Evolutionary conservation across 257 asterid genomes (phyloP), one percentile per base, ranked within the genome.

Genomic region (Fraxinus excelsior): DNA sequence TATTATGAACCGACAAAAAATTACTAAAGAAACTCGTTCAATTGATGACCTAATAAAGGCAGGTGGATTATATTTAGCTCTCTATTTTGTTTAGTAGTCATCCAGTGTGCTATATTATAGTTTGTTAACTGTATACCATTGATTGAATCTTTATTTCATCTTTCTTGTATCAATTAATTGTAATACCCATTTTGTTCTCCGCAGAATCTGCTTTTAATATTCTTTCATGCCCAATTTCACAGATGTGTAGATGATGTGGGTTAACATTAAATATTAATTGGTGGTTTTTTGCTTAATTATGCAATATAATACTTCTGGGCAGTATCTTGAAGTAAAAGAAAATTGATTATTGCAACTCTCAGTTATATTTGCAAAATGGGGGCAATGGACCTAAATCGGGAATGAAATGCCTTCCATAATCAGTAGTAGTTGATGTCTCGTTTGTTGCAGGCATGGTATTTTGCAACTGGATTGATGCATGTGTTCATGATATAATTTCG

Each of bases 21-120:
- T 94, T 80, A 83, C 90, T 78, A 85, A 84, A 83, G 94, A 87
- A 83, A 90, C 99, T 42, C 94, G 25, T 86, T 94, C 99, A 26
- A 85, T 94, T 75, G 98, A 92, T 82, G 98, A 94, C 85, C 87
- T 94, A 76, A 94, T 94, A 78, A 94, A 94, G 99, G 99, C 86
- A 92, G 78, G 97, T 91, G 82, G 65, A 71, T 72, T 72, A 73
- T 60, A 64, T 83, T 81, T 77, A 67, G 67, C 76, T 37, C 62
- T 79, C 68, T 71, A 60, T 35, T 56, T 25, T 23, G 67, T 72
- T 18, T 25, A 62, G 35, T 13, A 16, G 68, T 62, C 68, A 62
- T 62, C 68, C 13, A 11, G 19, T 58, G 26, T 62, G 68, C 68
- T 12, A 2, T 10, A 25, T 53, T n/a, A 53, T 53, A 53, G 11